Conservation (phyloP, 2,329 filamentous ascomycete species). For the Neoscytalidium dimidiatum region DNA sequence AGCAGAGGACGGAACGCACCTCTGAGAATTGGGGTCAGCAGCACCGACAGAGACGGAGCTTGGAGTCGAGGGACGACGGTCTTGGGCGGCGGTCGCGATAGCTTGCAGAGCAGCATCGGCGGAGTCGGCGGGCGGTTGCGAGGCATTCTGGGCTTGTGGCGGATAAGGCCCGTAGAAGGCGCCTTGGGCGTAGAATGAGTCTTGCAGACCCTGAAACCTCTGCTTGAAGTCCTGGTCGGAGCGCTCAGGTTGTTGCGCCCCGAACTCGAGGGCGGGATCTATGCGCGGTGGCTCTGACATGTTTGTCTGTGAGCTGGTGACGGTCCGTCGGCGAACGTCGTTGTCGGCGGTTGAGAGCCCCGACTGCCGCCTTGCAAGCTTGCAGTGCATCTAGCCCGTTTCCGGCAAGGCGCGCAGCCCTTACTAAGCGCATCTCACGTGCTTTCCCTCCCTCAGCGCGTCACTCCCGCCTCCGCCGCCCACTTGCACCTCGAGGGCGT, state of each 20-base stretch:
- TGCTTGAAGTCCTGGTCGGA: slow-evolving; percentile 12
- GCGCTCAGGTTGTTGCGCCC: slow-evolving; percentile 10
- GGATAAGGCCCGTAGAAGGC: slow-evolving; percentile 5
- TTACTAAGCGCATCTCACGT: not conserved
- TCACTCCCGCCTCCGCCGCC: not conserved
- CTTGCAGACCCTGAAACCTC: slow-evolving; percentile 15
- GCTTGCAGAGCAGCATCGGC: slow-evolving; percentile 16
- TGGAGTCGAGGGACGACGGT: slow-evolving; percentile 12
- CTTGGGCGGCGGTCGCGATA: slow-evolving; percentile 16
- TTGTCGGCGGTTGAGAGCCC: not conserved
- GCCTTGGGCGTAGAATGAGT: slow-evolving; percentile 10
- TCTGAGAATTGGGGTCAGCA: slow-evolving; percentile 1
- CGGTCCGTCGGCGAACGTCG: not conserved
- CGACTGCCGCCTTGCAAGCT: not conserved
- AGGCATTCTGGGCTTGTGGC: not conserved
- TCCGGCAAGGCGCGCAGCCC: not conserved
- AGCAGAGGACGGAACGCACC: not conserved
- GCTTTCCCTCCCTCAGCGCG: not conserved
- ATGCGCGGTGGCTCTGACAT: slow-evolving; percentile 5
- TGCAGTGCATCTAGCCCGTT: not conserved
- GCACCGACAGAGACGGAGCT: slow-evolving; percentile 16
- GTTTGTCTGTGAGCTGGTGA: not conserved
- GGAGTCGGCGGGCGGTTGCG: slow-evolving; percentile 8
- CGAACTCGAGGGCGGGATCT: slow-evolving; percentile 11
- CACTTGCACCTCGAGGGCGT: not conserved